Evolutionary conservation across 345 rosid genomes (phyloP).

Genomic region (Eucalyptus victrix): DNA sequence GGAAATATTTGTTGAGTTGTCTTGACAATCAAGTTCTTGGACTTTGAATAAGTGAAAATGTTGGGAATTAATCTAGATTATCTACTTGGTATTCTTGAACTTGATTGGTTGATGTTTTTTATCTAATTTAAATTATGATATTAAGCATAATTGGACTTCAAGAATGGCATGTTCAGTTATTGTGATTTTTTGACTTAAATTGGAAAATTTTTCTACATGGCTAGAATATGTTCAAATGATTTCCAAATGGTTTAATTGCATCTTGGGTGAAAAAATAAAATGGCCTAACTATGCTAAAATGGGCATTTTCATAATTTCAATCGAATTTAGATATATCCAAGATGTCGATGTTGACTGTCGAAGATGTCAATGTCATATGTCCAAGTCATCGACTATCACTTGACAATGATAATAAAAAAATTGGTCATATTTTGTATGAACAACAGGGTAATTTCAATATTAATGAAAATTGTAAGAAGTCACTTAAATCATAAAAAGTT

Average conservation of each 20-base stretch:
- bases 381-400: rapidly evolving
- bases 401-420: not conserved
- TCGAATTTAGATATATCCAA: not conserved
- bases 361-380: rapidly evolving
- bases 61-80: rapidly evolving
- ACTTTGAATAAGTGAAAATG: too few relatives aligned
- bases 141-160: not conserved
- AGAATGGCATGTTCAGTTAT: not conserved
- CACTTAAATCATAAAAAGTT: too few relatives aligned
- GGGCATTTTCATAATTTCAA: not conserved
- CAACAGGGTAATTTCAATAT: not conserved
- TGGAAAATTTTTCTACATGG: not conserved
- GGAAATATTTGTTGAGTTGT: too few relatives aligned
- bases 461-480: not conserved
- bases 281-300: not conserved
- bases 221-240: not conserved
- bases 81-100: too few relatives aligned
- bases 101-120: too few relatives aligned
- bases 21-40: too few relatives aligned
- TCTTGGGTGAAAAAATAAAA: not conserved
- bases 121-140: not conserved
- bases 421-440: not conserved
- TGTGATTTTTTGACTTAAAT: not conserved
- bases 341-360: rapidly evolving
- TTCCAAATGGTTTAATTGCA: not conserved